Base-by-base conservation (phyloP, 441 rosid genomes). In the Pelargonium cotyledonis region DNA sequence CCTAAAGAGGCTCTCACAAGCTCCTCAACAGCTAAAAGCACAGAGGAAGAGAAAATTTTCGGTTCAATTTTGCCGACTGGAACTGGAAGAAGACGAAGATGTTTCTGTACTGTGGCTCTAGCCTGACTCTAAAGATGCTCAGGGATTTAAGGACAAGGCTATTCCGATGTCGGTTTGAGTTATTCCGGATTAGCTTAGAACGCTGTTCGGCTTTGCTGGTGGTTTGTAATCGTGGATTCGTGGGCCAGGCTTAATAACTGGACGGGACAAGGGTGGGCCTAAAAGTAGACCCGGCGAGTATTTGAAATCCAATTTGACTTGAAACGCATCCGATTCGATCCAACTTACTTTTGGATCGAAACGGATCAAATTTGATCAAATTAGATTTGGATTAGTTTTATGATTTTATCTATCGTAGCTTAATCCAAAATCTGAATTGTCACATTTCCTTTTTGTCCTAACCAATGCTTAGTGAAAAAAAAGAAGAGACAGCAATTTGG, bases 41-140 rank as follows among this genome's bases (percentile, higher is more conserved):
- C 62, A 57, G 29, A 57, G 62, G 12, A 18, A 18, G 62, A 57
- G 21, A 57, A 23, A 8, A 18, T 19, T 57, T 57, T 11, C 2
- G 62, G 62, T 57, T 57, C 62, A 23, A 57, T 57, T 57, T 57
- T 19, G 62, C 29, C 29, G 62, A 57, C 62, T 57, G 61, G 3
- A 23, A 57, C 43, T 40, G 43, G 43, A 40, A 40, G 43, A 23
- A 57, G 19, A 57, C 62, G 62, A 16, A 57, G 29, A 23, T 57
- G 21, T 55, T 55, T 55, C 61, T 55, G 61, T 55, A 6, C 8
- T 15, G 61, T 18, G 18, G 26, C 61, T 18, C 61, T 55, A 2
- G 29, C 29, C 29, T n/a, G n/a, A n/a, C n/a, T n/a, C n/a, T n/a
- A n/a, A n/a, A n/a, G n/a, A n/a, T n/a, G n/a, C n/a, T n/a, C 1